Evolutionary conservation across 345 rosid species (phyloP).

Genomic region (Populus pruinosa): DNA sequence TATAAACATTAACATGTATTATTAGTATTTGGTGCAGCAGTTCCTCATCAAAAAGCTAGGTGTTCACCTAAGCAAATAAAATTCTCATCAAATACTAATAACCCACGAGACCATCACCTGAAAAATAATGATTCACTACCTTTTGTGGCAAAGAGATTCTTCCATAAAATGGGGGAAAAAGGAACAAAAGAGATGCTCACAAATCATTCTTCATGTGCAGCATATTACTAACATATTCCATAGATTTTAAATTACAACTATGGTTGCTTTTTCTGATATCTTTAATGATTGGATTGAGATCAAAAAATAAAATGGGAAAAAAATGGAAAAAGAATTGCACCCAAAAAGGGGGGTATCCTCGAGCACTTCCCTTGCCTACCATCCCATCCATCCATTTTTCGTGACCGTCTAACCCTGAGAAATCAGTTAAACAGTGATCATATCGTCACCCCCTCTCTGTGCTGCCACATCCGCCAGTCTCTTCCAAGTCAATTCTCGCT

Average conservation of each 20-base stretch:
- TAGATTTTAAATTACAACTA: slow-evolving; percentile 37
- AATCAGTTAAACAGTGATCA: slow-evolving; percentile 43
- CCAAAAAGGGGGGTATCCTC: slow-evolving; percentile 17
- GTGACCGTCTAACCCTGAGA: slow-evolving; percentile 1
- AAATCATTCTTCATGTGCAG: slow-evolving; percentile 39
- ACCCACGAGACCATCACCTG: no score
- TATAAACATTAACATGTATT: no score
- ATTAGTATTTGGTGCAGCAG: no score
- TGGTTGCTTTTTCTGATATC: slow-evolving; percentile 23
- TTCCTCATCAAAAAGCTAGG: no score
- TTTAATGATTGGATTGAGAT: slow-evolving; percentile 24
- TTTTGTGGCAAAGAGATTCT: slow-evolving; percentile 6
- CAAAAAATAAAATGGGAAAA: slow-evolving; percentile 1
- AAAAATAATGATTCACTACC: not conserved
- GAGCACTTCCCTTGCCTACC: slow-evolving; percentile 11
- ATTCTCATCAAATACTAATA: no score
- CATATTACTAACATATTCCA: slow-evolving; percentile 33
- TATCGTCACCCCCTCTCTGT: slow-evolving; percentile 47
- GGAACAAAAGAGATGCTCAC: slow-evolving; percentile 9
- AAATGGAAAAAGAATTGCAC: slow-evolving; percentile 35
- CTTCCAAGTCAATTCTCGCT: slow-evolving; percentile 69
- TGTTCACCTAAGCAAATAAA: no score
- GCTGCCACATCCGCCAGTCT: slow-evolving; percentile 67
- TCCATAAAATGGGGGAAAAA: not conserved
- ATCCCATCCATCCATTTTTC: slow-evolving; percentile 7